Base-by-base conservation (phyloP, 768 basidiomycete species). In the Russula brevipes region DNA sequence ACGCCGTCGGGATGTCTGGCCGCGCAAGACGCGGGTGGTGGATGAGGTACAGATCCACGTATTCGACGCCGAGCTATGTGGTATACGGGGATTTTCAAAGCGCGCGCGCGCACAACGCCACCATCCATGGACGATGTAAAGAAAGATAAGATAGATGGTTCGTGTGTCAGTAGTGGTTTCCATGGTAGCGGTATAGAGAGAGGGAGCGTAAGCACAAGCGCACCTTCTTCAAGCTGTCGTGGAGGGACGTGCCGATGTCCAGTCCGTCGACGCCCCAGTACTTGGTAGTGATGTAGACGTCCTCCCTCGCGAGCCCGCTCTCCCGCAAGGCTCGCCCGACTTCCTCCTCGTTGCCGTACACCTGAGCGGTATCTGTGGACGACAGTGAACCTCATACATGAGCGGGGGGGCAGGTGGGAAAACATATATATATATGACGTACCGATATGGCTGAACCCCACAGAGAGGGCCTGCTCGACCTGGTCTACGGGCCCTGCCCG, bases 21-120 rank as follows among this genome's bases (percentile, higher is more conserved):
- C 72, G 67, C 9, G 82, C 84, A 19, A 83, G 72, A 4, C 75
- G 68, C 7, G 86, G 86, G 59, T 72, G 68, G 71, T 89, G 87
- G 52, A 89, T 84, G 46, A 89, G 80, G 72, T 90, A 90, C 44
- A 89, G 71, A 71, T 91, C 87, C 12, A 89, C 80, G 66, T 85
- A 86, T 1, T 77, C 69, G 5, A 89, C 75, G 0, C 84, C 86
- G 24, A 89, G 78, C 87, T 88, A 66, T 12, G 14, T 38, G 35
- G 41, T n/a, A 14, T 39, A 42, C 41, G 41, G 16, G 41, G 41
- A 42, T 10, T 42, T 42, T 10, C 9, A 9, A 42, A 10, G 12
- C 12, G 41, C 41, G 7, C 38, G 38, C 38, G 11, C 1, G 24
- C 24, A 24, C 24, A 24, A 24, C 24, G 24, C 24, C 24, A 24